Conservation (phyloP, 768 basidiomycete species). For the Gyrodon lividus region DNA sequence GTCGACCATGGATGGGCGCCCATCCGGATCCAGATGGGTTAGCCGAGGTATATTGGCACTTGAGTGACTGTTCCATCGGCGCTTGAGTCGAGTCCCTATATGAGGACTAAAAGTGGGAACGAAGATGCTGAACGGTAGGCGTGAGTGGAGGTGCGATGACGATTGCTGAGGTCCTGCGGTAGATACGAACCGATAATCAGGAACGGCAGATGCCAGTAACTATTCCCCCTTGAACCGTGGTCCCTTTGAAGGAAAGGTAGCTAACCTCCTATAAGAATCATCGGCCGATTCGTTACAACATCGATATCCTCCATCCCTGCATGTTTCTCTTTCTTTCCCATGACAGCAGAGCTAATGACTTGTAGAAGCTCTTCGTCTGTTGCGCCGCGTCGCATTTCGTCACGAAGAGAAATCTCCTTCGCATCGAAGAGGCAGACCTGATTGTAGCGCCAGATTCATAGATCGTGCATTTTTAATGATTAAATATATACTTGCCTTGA, state of each 20-base stretch:
- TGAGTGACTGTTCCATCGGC: conserved; percentile 24
- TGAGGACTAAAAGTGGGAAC: background rate
- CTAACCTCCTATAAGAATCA: conserved; percentile 96
- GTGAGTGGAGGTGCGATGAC: background rate
- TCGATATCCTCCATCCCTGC: conserved; percentile 83
- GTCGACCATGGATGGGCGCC: conserved; percentile 83
- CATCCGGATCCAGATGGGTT: conserved; percentile 72
- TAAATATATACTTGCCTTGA: conserved; percentile 56
- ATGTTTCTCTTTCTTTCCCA: conserved; percentile 76
- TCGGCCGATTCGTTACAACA: conserved; percentile 74
- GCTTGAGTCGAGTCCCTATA: conserved; percentile 7
- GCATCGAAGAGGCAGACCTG: conserved; percentile 89
- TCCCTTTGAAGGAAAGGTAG: conserved; percentile 37
- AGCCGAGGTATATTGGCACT: conserved; percentile 30
- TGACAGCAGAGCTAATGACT: conserved; percentile 63
- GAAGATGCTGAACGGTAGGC: background rate
- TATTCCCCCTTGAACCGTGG: conserved; percentile 11
- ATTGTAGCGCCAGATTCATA: conserved; percentile 3
- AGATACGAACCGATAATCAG: conserved; percentile 24
- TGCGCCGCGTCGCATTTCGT: conserved; percentile 64
- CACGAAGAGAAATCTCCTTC: conserved; percentile 78
- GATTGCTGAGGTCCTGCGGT: conserved; percentile 17
- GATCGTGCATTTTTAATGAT: background rate
- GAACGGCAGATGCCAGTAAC: conserved; percentile 12
- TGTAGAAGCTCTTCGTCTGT: conserved; percentile 60